A percentile compares a stretch with the other conserved stretches of the same genome.
Conservation (phyloP, 768 basidiomycete species). For the Leucocoprinus sp. region DNA sequence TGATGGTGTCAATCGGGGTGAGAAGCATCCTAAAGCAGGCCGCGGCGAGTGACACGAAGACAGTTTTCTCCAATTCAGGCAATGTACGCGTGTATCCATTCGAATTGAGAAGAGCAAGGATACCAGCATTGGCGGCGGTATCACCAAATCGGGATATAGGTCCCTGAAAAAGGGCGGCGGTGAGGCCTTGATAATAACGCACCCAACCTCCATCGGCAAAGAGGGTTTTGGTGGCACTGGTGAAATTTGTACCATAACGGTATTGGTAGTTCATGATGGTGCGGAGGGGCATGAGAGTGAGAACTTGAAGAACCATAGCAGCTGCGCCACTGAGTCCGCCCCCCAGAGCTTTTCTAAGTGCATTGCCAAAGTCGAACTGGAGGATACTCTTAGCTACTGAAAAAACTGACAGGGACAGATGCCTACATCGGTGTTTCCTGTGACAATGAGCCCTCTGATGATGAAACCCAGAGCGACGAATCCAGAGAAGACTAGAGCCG, state of each 20-base stretch:
- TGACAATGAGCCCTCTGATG: conserved; percentile 63
- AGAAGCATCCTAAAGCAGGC: conserved; percentile 86
- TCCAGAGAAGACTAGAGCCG: conserved; percentile 26
- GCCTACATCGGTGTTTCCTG: conserved; percentile 59
- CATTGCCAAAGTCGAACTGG: conserved; percentile 74
- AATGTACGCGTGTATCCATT: conserved; percentile 63
- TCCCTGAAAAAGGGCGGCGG: conserved; percentile 81
- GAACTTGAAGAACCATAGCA: conserved; percentile 92
- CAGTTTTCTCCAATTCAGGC: conserved; percentile 62
- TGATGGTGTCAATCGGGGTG: conserved; percentile 88
- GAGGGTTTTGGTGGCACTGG: conserved; percentile 55
- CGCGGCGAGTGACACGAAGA: conserved; percentile 71
- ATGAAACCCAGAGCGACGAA: conserved; percentile 39
- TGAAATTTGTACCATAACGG: conserved; percentile 73
- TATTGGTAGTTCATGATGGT: conserved; percentile 98
- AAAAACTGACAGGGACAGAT: not conserved
- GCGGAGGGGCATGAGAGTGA: conserved; percentile 89
- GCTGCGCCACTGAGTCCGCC: conserved; percentile 89
- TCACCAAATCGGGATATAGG: conserved; percentile 86
- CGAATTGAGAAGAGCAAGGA: conserved; percentile 74
- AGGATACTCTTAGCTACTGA: not conserved
- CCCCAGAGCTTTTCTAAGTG: conserved; percentile 77
- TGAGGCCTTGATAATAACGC: conserved; percentile 84
- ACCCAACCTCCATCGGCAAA: conserved; percentile 73
- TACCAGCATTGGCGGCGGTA: conserved; percentile 90